Base-by-base conservation (phyloP, 2,329 filamentous ascomycete genomes). In the Colletotrichum sp. region DNA sequence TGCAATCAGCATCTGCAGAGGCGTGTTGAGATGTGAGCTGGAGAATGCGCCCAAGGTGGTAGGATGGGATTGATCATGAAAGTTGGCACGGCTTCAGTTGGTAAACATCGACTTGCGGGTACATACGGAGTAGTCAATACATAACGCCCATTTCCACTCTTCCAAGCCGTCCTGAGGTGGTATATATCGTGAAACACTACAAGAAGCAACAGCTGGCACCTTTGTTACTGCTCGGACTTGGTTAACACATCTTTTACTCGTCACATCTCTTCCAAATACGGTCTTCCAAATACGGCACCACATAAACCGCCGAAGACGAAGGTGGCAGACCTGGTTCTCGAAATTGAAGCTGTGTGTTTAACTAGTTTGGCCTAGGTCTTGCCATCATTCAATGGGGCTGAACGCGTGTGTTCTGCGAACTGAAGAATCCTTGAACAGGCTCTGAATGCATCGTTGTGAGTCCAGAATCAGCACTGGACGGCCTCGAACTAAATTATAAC, bases 351-450 rank as follows among this genome's bases (percentile, higher is more conserved):
- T 22, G 11, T 22, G 11, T 48, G 6, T 4, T 22, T 4, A 48
- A 48, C 9, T 7, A 1, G 1, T 4, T n/a, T 48, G 19, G 5
- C 0, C 5, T 48, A 3, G 1, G 3, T 5, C 44, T 16, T 7
- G 1, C 11, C 2, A 2, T 48, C n/a, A 22, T n/a, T 22, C 44
- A 22, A 3, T n/a, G 39, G 39, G 19, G 19, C 39, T 11, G 9
- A n/a, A 4, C 5, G 5, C 19, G 1, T 48, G 39, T 6, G 8
- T 5, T 44, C 8, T n/a, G 39, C 12, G 39, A 44, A 44, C 19
- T n/a, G 39, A 25, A 25, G 25, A 25, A n/a, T n/a, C n/a, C n/a
- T n/a, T n/a, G n/a, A n/a, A n/a, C n/a, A n/a, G n/a, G n/a, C n/a
- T n/a, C n/a, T n/a, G n/a, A n/a, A n/a, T n/a, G n/a, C n/a, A n/a